Evolutionary conservation across 805 yeast genomes (phyloP).

Genomic region (Kuraishia cidri): DNA sequence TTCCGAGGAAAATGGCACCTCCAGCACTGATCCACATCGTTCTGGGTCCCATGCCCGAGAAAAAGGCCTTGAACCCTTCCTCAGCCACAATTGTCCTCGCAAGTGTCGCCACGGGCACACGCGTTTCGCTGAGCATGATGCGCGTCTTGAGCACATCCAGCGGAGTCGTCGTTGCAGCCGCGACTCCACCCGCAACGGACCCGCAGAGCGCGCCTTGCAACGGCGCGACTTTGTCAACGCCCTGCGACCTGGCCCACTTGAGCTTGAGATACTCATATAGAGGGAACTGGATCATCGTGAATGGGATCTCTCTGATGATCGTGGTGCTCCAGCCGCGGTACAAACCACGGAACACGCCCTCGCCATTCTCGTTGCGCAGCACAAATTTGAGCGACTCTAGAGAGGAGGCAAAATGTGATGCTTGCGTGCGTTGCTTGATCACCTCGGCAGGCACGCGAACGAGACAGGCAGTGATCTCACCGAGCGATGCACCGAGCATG

Average conservation of each 20-base stretch:
- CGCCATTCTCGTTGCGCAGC: constrained; percentile 59
- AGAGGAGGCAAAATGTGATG: constrained; percentile 50
- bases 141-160: constrained; percentile 76
- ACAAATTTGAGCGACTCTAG: constrained; percentile 58
- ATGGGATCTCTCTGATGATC: constrained; percentile 91
- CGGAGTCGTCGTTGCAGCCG: constrained; percentile 78
- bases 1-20: constrained; percentile 94
- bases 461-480: constrained; percentile 89
- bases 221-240: constrained; percentile 39
- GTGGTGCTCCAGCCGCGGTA: constrained; percentile 94
- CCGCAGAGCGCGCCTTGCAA: constrained; percentile 81
- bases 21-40: constrained; percentile 98
- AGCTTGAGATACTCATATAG: constrained; percentile 77
- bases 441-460: constrained; percentile 97
- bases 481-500: constrained; percentile 82
- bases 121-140: constrained; percentile 62
- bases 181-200: constrained; percentile 72
- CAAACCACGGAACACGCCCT: constrained; percentile 68
- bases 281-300: constrained; percentile 94
- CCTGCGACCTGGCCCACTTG: constrained; percentile 36
- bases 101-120: constrained; percentile 35
- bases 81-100: constrained; percentile 47
- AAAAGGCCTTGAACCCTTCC: constrained; percentile 69
- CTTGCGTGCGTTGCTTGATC: constrained; percentile 89
- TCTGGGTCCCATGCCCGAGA: constrained; percentile 88